Conservation (phyloP, 1,284 basidiomycete species). For the Tetrapyrgos nigripes region DNA sequence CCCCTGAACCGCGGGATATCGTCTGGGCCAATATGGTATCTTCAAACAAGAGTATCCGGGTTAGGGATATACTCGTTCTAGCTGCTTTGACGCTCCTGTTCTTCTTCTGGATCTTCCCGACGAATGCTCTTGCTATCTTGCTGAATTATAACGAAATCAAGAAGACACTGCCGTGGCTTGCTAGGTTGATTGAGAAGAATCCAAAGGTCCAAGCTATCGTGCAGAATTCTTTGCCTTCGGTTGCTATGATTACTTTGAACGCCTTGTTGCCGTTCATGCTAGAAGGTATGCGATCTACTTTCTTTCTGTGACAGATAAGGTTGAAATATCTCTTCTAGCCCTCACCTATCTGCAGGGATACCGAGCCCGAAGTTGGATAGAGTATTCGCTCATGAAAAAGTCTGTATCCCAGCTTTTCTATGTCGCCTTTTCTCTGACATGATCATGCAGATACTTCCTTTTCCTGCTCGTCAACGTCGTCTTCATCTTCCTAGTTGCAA, state of each 20-base stretch:
- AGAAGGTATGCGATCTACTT: conserved; percentile 68
- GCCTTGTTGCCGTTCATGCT: conserved; percentile 89
- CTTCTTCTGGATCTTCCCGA: conserved; percentile 89
- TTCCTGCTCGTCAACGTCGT: conserved; percentile 95
- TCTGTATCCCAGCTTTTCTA: conserved; percentile 42
- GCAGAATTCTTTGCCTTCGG: conserved; percentile 90
- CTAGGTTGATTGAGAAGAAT: conserved; percentile 78
- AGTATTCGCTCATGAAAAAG: conserved; percentile 94
- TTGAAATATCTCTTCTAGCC: conserved; percentile 44
- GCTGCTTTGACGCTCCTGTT: conserved; percentile 73
- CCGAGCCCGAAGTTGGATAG: conserved; percentile 89
- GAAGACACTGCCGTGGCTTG: conserved; percentile 87
- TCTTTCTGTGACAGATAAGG: background rate
- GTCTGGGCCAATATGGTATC: conserved; percentile 91
- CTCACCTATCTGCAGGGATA: conserved; percentile 91
- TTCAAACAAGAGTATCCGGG: conserved; percentile 58
- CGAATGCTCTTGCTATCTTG: conserved; percentile 83
- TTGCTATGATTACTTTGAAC: conserved; percentile 92
- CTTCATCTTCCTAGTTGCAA: conserved; percentile 93
- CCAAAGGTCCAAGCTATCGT: conserved; percentile 86
- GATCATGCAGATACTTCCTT: conserved; percentile 79
- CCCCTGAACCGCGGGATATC: conserved; percentile 96
- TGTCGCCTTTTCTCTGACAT: conserved; percentile 8
- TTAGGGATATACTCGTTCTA: conserved; percentile 76
- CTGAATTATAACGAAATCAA: conserved; percentile 94